These are phyloP conservation scores for Bisporella sp. DNA, from an alignment of 2,329 filamentous ascomycete genomes.

Conservation along the genomic window DNA sequence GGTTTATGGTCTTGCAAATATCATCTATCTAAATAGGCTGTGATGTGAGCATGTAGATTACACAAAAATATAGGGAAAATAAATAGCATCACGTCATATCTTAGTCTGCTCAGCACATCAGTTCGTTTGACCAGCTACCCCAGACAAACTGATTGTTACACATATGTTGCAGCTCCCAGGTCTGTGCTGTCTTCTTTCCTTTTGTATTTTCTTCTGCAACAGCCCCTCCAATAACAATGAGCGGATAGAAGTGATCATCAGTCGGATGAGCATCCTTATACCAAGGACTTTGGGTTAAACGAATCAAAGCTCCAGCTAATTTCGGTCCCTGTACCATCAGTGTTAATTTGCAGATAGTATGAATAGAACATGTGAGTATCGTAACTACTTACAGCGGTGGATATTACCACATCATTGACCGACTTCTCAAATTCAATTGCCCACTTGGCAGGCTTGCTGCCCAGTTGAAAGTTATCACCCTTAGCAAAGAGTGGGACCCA, in stretches of 20 bases:
- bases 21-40: too few relatives aligned
- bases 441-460: background rate
- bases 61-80: too few relatives aligned
- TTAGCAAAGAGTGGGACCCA: background rate
- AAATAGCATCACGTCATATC: too few relatives aligned
- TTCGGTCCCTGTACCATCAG: background rate
- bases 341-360: background rate
- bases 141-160: background rate
- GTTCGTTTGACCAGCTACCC: background rate
- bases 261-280: background rate
- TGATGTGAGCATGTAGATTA: too few relatives aligned
- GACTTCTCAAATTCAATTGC: background rate
- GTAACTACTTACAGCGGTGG: background rate
- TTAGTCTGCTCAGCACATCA: too few relatives aligned
- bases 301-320: background rate
- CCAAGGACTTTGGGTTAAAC: background rate
- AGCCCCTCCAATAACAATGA: background rate
- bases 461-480: background rate
- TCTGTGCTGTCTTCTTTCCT: background rate
- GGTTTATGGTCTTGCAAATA: too few relatives aligned
- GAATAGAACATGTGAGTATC: background rate
- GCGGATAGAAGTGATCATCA: background rate
- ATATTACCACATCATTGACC: background rate
- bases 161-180: background rate
- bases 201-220: background rate